These are phyloP conservation scores for Collybiopsis confluens DNA, from an alignment of 768 basidiomycete species.

Conservation along the genomic window DNA sequence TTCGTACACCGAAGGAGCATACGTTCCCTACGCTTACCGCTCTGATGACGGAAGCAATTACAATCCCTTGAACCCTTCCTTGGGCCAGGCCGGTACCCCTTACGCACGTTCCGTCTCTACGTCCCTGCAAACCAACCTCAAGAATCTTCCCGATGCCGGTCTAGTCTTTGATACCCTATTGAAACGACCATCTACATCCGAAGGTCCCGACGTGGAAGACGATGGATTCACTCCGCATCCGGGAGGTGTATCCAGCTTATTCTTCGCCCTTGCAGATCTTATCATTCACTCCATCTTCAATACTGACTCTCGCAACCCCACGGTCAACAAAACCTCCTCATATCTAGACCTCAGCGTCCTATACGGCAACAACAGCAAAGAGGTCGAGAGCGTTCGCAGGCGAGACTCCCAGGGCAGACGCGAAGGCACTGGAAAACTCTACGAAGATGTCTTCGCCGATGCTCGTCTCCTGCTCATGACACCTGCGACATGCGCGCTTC, in stretches of 20 bases:
- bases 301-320: slow-evolving; percentile 41
- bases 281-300: slow-evolving; percentile 71
- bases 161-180: slow-evolving; percentile 73
- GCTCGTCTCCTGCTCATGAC: slow-evolving; percentile 48
- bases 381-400: slow-evolving; percentile 43
- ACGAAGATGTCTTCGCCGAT: slow-evolving; percentile 67
- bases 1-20: background rate
- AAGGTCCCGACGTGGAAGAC: slow-evolving; percentile 3
- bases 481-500: slow-evolving; percentile 47
- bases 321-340: slow-evolving; percentile 60
- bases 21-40: slow-evolving; percentile 48
- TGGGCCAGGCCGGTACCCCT: slow-evolving; percentile 59
- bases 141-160: slow-evolving; percentile 56
- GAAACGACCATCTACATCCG: slow-evolving; percentile 24
- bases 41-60: slow-evolving; percentile 60
- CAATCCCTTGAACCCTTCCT: slow-evolving; percentile 46
- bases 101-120: slow-evolving; percentile 64
- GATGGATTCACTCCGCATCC: slow-evolving; percentile 37
- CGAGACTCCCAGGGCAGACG: slow-evolving; percentile 30
- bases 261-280: slow-evolving; percentile 78
- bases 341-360: slow-evolving; percentile 76
- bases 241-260: slow-evolving; percentile 65
- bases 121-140: slow-evolving; percentile 26
- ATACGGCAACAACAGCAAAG: slow-evolving; percentile 55
- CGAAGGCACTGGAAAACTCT: slow-evolving; percentile 58